phyloP scores from a whole-genome alignment of 352 stramenopile genomes.

The Pythium grandisporangium region DNA sequence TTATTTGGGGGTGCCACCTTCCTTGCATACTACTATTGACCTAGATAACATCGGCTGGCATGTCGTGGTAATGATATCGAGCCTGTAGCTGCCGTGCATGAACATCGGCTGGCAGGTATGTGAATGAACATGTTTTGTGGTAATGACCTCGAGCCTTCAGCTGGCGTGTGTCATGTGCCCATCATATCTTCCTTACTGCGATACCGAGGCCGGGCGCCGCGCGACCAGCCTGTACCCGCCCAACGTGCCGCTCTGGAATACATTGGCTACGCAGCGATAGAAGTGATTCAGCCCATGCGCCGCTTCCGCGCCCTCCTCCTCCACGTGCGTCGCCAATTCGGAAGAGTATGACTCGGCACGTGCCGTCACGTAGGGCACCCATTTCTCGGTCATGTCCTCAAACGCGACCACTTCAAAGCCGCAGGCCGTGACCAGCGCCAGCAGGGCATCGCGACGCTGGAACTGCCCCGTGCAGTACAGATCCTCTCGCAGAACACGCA shows the following conservation, averaged over 20 bases:
- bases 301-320: conserved; percentile 38
- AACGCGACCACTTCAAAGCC: conserved; percentile 54
- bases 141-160: no score
- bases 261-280: conserved; percentile 39
- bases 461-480: conserved; percentile 54
- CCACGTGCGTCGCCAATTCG: conserved; percentile 34
- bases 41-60: no score
- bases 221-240: conserved; percentile 50
- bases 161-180: no score
- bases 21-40: no score
- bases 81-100: no score
- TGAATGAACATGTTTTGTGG: no score
- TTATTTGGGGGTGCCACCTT: no score
- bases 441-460: conserved; percentile 25
- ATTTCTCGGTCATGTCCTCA: conserved; percentile 56
- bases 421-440: conserved; percentile 20
- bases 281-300: conserved; percentile 63
- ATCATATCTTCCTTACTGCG: no score
- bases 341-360: conserved; percentile 32
- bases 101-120: no score
- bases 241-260: conserved; percentile 52
- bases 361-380: conserved; percentile 40
- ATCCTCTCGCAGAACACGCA: conserved; percentile 35
- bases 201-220: conserved; percentile 9
- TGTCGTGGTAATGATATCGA: no score